Evolutionary conservation across 2,329 filamentous ascomycete genomes (phyloP).

Genomic region (Alternaria atra): DNA sequence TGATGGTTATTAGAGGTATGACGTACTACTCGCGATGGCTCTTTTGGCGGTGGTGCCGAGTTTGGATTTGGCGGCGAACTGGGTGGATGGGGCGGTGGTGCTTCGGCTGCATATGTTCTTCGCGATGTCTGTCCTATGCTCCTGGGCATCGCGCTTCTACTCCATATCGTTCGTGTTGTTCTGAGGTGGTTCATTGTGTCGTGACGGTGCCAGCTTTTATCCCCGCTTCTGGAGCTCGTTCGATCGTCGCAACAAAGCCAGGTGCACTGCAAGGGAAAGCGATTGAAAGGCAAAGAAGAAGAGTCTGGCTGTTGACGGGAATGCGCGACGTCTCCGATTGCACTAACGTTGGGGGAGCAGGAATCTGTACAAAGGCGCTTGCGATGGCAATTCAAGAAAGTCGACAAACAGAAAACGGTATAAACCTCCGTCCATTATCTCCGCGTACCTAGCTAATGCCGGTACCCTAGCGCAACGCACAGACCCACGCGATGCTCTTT

Average conservation of each 20-base stretch:
- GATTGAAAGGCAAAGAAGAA: no score
- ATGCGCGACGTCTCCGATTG: not conserved
- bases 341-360: not conserved
- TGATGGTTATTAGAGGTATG: not conserved
- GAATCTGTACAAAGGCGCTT: not conserved
- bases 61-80: slow-evolving; percentile 24
- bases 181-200: slow-evolving; percentile 26
- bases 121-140: slow-evolving; percentile 15
- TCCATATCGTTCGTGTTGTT: slow-evolving; percentile 12
- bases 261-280: not conserved
- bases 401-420: slow-evolving; percentile 8
- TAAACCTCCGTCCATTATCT: slow-evolving; percentile 20
- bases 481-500: slow-evolving; percentile 28
- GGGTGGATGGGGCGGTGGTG: slow-evolving; percentile 18
- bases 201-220: slow-evolving; percentile 5
- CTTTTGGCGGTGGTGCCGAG: slow-evolving; percentile 22
- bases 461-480: slow-evolving; percentile 2
- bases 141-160: slow-evolving; percentile 2
- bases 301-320: not conserved
- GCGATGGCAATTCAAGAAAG: slow-evolving; percentile 2
- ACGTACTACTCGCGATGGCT: slow-evolving; percentile 36
- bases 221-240: slow-evolving; percentile 1
- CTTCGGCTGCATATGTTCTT: slow-evolving; percentile 29
- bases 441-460: slow-evolving; percentile 20
- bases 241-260: slow-evolving; percentile 1